Evolutionary conservation across 2,329 filamentous ascomycete species (phyloP).

Genomic region (Ceratocystis ficicola): DNA sequence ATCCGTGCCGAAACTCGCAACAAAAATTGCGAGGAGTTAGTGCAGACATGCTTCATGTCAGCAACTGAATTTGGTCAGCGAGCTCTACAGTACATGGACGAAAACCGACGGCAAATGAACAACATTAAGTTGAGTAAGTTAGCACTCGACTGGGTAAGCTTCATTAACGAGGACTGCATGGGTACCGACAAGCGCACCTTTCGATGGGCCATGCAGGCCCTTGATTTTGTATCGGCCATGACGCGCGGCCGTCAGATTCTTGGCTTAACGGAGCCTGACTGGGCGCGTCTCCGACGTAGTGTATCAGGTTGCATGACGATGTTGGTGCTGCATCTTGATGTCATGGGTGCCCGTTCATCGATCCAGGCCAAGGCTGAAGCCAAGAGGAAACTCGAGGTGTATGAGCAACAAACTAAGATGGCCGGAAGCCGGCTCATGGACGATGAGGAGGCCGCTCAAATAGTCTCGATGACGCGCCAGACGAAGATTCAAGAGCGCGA

Average conservation of each 20-base stretch:
- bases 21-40: slow-evolving; percentile 83
- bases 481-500: slow-evolving; percentile 65
- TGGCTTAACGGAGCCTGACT: slow-evolving; percentile 80
- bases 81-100: slow-evolving; percentile 89
- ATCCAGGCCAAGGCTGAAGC: slow-evolving; percentile 89
- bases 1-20: slow-evolving; percentile 75
- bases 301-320: slow-evolving; percentile 96
- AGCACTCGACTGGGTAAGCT: slow-evolving; percentile 91
- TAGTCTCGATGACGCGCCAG: slow-evolving; percentile 64
- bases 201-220: slow-evolving; percentile 86
- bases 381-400: slow-evolving; percentile 61
- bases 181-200: slow-evolving; percentile 92
- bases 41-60: slow-evolving; percentile 96
- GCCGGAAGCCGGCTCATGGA: slow-evolving; percentile 58
- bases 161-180: slow-evolving; percentile 93
- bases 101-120: slow-evolving; percentile 91
- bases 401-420: slow-evolving; percentile 60
- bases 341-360: slow-evolving; percentile 91
- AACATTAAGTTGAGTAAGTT: slow-evolving; percentile 89
- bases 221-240: slow-evolving; percentile 97
- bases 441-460: slow-evolving; percentile 71
- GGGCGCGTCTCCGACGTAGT: slow-evolving; percentile 67
- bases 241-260: slow-evolving; percentile 86
- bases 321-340: slow-evolving; percentile 95
- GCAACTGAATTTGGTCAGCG: slow-evolving; percentile 98